Percentiles rank a stretch among this genome's conserved stretches.
phyloP scores from a whole-genome alignment of 2,329 filamentous ascomycete species.

The Neofusicoccum sp. region DNA sequence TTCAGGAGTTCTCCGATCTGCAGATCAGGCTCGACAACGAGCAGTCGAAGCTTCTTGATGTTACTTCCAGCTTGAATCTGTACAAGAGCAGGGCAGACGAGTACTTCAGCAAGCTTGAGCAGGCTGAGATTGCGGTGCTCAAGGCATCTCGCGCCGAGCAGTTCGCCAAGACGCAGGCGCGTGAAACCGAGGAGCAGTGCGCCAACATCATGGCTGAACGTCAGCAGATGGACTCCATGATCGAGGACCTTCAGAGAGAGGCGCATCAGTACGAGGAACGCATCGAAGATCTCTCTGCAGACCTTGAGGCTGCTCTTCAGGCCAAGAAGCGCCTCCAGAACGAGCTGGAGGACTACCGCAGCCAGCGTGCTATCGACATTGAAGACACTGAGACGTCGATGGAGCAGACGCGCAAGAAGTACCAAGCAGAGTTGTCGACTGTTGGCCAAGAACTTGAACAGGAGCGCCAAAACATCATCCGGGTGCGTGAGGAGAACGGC shows the following conservation, averaged over 20 bases:
- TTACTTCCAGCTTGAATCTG: conserved; percentile 78
- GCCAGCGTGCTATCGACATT: conserved; percentile 90
- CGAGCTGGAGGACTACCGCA: conserved; percentile 96
- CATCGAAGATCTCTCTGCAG: conserved; percentile 87
- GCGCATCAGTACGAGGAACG: conserved; percentile 89
- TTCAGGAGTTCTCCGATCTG: conserved; percentile 90
- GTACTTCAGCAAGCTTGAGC: conserved; percentile 96
- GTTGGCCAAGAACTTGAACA: conserved; percentile 91
- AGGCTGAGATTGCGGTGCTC: conserved; percentile 92
- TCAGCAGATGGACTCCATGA: conserved; percentile 81
- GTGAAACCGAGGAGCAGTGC: conserved; percentile 88
- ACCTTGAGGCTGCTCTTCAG: conserved; percentile 82
- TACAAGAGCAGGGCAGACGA: conserved; percentile 94
- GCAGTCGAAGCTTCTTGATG: conserved; percentile 79
- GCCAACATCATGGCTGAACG: conserved; percentile 89
- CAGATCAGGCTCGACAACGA: conserved; percentile 93
- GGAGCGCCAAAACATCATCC: conserved; percentile 85
- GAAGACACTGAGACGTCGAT: conserved; percentile 95
- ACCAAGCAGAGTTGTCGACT: conserved; percentile 87
- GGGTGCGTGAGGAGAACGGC: conserved; percentile 81
- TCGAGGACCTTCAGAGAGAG: conserved; percentile 89
- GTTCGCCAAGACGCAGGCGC: conserved; percentile 86
- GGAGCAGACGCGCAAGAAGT: conserved; percentile 97
- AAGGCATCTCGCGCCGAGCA: conserved; percentile 91
- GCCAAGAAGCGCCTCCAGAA: conserved; percentile 94